Base-by-base conservation (phyloP, 1,139 yeast genomes). In the Diutina catenulata region DNA sequence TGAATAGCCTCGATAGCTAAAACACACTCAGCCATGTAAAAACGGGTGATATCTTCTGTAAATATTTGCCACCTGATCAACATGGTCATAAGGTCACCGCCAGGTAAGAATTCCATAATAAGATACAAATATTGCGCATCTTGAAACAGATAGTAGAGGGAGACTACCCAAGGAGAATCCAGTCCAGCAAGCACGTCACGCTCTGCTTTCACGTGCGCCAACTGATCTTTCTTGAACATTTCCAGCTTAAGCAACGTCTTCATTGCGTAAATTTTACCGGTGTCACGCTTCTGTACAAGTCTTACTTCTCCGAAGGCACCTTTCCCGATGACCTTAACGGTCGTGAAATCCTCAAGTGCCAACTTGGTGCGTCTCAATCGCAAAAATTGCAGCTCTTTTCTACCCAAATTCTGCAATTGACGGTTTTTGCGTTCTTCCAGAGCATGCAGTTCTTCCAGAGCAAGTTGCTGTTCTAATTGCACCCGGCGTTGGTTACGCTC, bases 241-340 rank as follows among this genome's bases (percentile, higher is more conserved):
- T 81, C 93, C 28, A 80, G 72, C 54, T 81, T 81, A 43, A 81
- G 59, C 41, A 81, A 60, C 1, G 91, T 81, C 56, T 81, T 81
- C 93, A 81, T 81, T 9, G 93, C 93, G 57, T 80, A 81, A 14
- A 81, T 80, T 53, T 81, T 81, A 38, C 93, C 93, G 1, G 88
- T 80, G 52, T 81, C 91, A 43, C 62, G 70, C 62, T 81, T 81
- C 55, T 81, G 93, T n/a, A 80, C 93, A 42, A 81, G 60, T 49
- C 93, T 62, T 36, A 81, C 93, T 51, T 81, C 93, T 49, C 93
- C 93, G 59, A 81, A 81, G 0, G 93, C 93, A 55, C 93, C 93
- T 54, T 81, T 81, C 48, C 93, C 93, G 49, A 81, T 81, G 16
- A 81, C 91, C 55, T 81, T 81, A 23, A 81, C 88, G 1, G 91